Base-by-base conservation (phyloP, 2,329 filamentous ascomycete genomes). In the Apiospora kogelbergensis region DNA sequence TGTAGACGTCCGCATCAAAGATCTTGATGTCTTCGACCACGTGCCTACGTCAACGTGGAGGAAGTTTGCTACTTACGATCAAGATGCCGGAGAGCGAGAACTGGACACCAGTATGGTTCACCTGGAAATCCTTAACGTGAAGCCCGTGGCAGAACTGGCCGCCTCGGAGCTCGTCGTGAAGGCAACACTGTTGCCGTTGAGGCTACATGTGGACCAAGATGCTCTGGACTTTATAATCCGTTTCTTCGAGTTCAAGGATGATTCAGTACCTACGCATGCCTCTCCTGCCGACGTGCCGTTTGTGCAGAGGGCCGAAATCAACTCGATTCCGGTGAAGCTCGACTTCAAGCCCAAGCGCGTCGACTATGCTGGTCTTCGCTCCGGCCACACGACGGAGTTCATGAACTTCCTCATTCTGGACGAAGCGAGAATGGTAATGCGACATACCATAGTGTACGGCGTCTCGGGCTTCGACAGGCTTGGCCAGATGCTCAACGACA, bases 311-410 rank as follows among this genome's bases (percentile, higher is more conserved):
- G 91, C 94, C 1, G 96, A 98, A 81, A 86, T 99, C 63, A 92
- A 93, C 72, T 89, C 93, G 4, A 88, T 99, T 30, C 90, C 90
- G 2, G 87, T 99, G 68, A 94, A 92, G 76, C 89, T 90, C 3
- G 96, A 99, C 80, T 99, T 99, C 82, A 99, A 99, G 79, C 96
- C 96, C 10, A 98, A 99, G 80, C 90, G 94, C n/a, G 93, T 99
- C 22, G 95, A 99, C 79, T 99, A 99, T 74, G 93, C 91, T 0
- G 95, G 95, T 3, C 87, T 99, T 3, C 90, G 95, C 33, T 98
- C 96, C 1, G 96, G 96, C 1, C 94, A 93, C 73, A 98, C 96
- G 0, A 97, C 94, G 0, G 96, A 99, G 79, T 97, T 99, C 76
- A 98, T 98, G 95, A 99, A 99, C 79, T 98, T 99, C 78, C 88